Base-by-base conservation (phyloP, 2,329 filamentous ascomycete genomes). In the Nakataea oryzae region DNA sequence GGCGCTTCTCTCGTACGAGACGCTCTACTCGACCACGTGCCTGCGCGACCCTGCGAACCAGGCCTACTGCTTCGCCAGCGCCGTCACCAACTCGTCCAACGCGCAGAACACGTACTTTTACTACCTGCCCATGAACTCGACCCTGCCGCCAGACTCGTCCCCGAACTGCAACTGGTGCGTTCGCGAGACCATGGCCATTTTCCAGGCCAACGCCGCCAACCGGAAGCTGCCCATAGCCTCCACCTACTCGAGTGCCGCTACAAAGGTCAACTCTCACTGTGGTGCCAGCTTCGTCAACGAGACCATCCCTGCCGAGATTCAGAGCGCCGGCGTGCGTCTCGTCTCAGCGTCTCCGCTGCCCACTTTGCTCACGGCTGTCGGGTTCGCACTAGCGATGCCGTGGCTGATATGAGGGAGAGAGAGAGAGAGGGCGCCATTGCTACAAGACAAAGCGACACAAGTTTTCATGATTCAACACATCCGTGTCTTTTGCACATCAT, bases 51-150 rank as follows among this genome's bases (percentile, higher is more conserved):
- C 84, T 0, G 74, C 78, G 0, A 86, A 86, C 1, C 80, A 80
- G 60, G 82, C 86, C 66, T 97, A 93, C 78, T 88, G 85, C 77
- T 97, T 91, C 73, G 90, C 90, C 66, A 88, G 90, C 67, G 91
- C 93, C 59, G 86, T 93, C 64, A 91, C 89, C 58, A 96, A 96
- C 74, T 72, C 77, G 7, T 83, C 84, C 27, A 87, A 84, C 11
- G 79, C 89, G 0, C 84, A 86, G 34, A 88, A 95, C 71, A 82
- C 85, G 41, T 93, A 93, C 70, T 81, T 95, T 47, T 99, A 97
- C 76, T 93, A 89, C 69, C 78, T 97, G 3, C 90, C 93, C 0
- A 81, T 96, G 62, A 95, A 95, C 63, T 81, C 86, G 54, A 74
- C 79, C 0, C 76, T 97, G 14, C 90, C 90, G 0, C 79, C 78